Evolutionary conservation across 495 filamentous ascomycete genomes (phyloP).

Genomic region (Penicillium cataractarum): DNA sequence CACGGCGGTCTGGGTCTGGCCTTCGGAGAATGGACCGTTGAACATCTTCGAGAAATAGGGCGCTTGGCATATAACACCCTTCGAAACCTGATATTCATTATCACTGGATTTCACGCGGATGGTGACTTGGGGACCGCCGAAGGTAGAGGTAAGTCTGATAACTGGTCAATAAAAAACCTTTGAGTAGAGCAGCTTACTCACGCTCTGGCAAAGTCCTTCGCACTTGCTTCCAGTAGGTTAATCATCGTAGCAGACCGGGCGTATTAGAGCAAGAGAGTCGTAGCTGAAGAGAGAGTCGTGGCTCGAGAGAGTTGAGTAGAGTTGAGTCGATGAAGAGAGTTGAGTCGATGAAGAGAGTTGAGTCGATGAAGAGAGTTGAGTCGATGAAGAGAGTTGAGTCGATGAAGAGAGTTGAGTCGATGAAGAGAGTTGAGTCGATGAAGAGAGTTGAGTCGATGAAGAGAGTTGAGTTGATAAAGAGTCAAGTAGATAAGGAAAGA

Average conservation of each 20-base stretch:
- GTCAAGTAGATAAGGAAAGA: too few relatives aligned
- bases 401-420: too few relatives aligned
- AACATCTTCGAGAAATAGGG: neutral
- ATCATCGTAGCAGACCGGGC: neutral
- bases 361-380: too few relatives aligned
- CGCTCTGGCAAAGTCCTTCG: neutral
- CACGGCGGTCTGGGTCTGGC: neutral
- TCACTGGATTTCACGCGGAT: neutral
- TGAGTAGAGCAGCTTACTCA: neutral
- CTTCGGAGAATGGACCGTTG: neutral
- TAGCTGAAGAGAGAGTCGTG: too few relatives aligned
- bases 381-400: too few relatives aligned
- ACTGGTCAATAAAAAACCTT: neutral
- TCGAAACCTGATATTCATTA: neutral
- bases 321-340: too few relatives aligned
- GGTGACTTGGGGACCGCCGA: neutral
- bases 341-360: too few relatives aligned
- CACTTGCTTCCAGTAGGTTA: neutral
- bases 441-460: too few relatives aligned
- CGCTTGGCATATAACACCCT: neutral
- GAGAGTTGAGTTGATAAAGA: too few relatives aligned
- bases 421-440: too few relatives aligned
- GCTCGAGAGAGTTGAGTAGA: too few relatives aligned
- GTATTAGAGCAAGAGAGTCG: too few relatives aligned
- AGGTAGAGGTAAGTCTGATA: neutral